Conservation (phyloP, 2,329 filamentous ascomycete species). For the Pyrenochaeta sp. region DNA sequence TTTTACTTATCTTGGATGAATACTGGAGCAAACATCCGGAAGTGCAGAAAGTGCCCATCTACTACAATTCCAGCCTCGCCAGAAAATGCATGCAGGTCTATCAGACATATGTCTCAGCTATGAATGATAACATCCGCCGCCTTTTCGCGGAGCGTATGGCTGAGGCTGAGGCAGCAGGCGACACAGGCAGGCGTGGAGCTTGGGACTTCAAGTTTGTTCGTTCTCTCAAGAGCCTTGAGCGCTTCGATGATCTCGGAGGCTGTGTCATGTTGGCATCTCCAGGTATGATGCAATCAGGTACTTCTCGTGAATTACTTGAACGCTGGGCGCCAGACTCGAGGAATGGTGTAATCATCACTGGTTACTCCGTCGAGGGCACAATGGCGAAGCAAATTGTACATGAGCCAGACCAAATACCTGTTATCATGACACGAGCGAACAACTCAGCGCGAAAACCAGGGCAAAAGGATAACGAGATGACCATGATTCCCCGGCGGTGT, state of each 20-base stretch:
- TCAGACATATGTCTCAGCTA: constrained; percentile 95
- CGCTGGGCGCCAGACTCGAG: constrained; percentile 95
- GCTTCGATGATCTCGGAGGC: constrained; percentile 93
- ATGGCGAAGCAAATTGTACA: constrained; percentile 97
- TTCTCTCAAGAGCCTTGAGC: constrained; percentile 88
- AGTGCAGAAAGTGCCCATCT: constrained; percentile 90
- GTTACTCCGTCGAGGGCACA: constrained; percentile 97
- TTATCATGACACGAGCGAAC: constrained; percentile 74
- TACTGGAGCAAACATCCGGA: constrained; percentile 93
- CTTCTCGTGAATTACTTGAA: constrained; percentile 90
- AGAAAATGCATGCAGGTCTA: constrained; percentile 99
- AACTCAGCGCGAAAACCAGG: constrained; percentile 66
- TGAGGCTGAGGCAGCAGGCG: constrained; percentile 82
- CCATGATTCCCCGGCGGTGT: constrained; percentile 90
- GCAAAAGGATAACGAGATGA: constrained; percentile 76
- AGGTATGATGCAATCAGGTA: constrained; percentile 97
- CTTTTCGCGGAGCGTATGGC: constrained; percentile 93
- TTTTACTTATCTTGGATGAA: constrained; percentile 93
- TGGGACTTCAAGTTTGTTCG: constrained; percentile 98
- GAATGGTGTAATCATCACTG: constrained; percentile 98
- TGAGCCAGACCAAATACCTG: constrained; percentile 92
- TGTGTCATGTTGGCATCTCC: constrained; percentile 98
- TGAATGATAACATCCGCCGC: constrained; percentile 99
- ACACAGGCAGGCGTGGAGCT: constrained; percentile 77
- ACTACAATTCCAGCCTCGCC: constrained; percentile 95